These are phyloP conservation scores for Kwoniella bestiolae DNA, from an alignment of 768 basidiomycete species.

Conservation along the genomic window DNA sequence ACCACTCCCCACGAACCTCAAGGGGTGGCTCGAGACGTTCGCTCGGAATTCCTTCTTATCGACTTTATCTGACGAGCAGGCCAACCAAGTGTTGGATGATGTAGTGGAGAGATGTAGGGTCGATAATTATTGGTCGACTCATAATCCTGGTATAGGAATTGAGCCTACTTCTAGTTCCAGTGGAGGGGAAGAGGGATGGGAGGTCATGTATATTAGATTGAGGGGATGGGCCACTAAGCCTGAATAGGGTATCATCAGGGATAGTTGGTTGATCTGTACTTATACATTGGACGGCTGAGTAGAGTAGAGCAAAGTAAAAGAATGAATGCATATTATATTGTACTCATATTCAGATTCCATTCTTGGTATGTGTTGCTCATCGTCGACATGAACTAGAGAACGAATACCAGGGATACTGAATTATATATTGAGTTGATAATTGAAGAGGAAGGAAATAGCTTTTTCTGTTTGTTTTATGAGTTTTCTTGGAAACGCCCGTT, in stretches of 20 bases:
- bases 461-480: no score
- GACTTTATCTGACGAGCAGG: constrained; percentile 64
- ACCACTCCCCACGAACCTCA: constrained; percentile 52
- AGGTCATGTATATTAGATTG: constrained; percentile 73
- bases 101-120: constrained; percentile 59
- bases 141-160: constrained; percentile 32
- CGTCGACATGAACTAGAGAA: no score
- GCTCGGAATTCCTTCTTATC: constrained; percentile 67
- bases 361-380: no score
- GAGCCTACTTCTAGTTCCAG: neutral
- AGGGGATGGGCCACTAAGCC: constrained; percentile 63
- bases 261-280: no score
- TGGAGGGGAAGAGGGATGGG: constrained; percentile 60
- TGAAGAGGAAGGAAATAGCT: no score
- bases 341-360: no score
- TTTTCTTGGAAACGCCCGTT: no score
- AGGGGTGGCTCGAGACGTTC: constrained; percentile 73
- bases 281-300: no score
- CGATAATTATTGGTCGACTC: constrained; percentile 40
- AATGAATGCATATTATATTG: no score
- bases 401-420: no score
- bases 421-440: no score
- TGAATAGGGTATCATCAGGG: neutral
- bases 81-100: constrained; percentile 67
- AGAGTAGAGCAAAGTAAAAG: no score